phyloP scores from a whole-genome alignment of 371 early-diverging fungal species.

The Nematocida minor region DNA sequence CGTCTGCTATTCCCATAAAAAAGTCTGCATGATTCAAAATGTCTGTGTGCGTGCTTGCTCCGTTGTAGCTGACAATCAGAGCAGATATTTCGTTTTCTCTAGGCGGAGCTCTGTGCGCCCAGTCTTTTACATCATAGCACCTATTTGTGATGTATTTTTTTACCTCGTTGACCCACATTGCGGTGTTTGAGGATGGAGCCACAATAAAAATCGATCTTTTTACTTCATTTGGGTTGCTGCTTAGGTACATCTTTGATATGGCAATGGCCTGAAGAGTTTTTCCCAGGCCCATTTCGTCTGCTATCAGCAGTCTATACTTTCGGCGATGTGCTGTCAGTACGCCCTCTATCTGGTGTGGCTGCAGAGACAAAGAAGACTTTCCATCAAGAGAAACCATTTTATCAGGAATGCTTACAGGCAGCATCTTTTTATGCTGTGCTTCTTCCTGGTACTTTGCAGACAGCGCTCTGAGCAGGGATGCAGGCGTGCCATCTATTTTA shows the following conservation, averaged over 20 bases:
- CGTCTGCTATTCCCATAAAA: slow-evolving; percentile 63
- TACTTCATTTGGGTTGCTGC: slow-evolving; percentile 65
- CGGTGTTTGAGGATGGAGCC: slow-evolving; percentile 67
- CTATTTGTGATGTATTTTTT: slow-evolving; percentile 56
- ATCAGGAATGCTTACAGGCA: no score
- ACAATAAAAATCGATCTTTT: slow-evolving; percentile 66
- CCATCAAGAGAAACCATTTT: not conserved
- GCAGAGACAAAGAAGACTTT: slow-evolving; percentile 26
- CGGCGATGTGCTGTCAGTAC: slow-evolving; percentile 65
- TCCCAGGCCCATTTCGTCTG: slow-evolving; percentile 68
- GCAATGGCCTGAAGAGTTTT: slow-evolving; percentile 68
- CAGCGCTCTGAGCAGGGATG: not conserved
- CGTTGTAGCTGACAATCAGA: slow-evolving; percentile 56
- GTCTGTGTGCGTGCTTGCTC: slow-evolving; percentile 40
- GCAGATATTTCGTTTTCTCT: slow-evolving; percentile 38
- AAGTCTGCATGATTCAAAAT: slow-evolving; percentile 1
- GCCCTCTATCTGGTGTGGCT: slow-evolving; percentile 66
- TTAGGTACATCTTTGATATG: slow-evolving; percentile 66
- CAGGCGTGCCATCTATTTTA: not conserved
- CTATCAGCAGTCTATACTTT: slow-evolving; percentile 66
- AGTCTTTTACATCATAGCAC: slow-evolving; percentile 31
- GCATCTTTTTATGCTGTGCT: no score
- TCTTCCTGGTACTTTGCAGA: not conserved
- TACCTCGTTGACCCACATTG: slow-evolving; percentile 67
- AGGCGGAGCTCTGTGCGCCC: slow-evolving; percentile 10